phyloP scores from a whole-genome alignment of 495 filamentous ascomycete species.

The Collariella sp. region DNA sequence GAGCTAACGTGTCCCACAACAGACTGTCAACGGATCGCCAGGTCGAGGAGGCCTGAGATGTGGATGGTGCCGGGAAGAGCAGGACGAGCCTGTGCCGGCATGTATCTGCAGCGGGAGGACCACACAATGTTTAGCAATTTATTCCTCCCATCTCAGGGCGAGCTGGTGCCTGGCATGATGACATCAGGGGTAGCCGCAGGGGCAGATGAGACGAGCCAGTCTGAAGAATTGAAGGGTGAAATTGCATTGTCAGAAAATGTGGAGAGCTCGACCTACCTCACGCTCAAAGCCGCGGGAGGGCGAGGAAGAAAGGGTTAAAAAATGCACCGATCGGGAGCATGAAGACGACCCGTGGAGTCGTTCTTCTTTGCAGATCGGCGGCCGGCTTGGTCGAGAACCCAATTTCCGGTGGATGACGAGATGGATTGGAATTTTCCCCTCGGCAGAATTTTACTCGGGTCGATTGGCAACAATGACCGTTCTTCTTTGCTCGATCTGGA shows the following conservation, averaged over 20 bases:
- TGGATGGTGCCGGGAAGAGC: constrained; percentile 48
- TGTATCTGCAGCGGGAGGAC: constrained; percentile 40
- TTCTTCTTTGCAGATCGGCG: constrained; percentile 6
- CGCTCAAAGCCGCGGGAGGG: constrained; percentile 27
- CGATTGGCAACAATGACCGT: not conserved
- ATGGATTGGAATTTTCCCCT: constrained; percentile 1
- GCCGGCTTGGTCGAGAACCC: constrained; percentile 2
- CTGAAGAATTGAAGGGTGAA: constrained; percentile 14
- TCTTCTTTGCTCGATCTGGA: constrained; percentile 3
- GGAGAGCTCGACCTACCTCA: constrained; percentile 23
- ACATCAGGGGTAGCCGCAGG: constrained; percentile 15
- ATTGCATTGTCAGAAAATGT: constrained; percentile 16
- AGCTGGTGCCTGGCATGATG: constrained; percentile 26
- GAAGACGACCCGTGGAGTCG: constrained; percentile 19
- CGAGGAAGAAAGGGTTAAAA: constrained; percentile 27
- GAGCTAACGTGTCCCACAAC: constrained; percentile 65
- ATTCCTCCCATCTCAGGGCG: constrained; percentile 10
- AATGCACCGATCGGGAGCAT: constrained; percentile 28
- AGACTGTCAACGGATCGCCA: constrained; percentile 37
- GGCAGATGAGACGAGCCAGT: constrained; percentile 7
- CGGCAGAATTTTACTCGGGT: not conserved
- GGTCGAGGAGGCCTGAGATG: constrained; percentile 35
- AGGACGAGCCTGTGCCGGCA: constrained; percentile 30
- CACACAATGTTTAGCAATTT: constrained; percentile 17
- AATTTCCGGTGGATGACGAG: not conserved